A percentile compares a stretch with the other conserved stretches of the same genome.
These are phyloP conservation scores for Xylaria hypoxylon DNA, from an alignment of 2,329 filamentous ascomycete species.

Conservation along the genomic window DNA sequence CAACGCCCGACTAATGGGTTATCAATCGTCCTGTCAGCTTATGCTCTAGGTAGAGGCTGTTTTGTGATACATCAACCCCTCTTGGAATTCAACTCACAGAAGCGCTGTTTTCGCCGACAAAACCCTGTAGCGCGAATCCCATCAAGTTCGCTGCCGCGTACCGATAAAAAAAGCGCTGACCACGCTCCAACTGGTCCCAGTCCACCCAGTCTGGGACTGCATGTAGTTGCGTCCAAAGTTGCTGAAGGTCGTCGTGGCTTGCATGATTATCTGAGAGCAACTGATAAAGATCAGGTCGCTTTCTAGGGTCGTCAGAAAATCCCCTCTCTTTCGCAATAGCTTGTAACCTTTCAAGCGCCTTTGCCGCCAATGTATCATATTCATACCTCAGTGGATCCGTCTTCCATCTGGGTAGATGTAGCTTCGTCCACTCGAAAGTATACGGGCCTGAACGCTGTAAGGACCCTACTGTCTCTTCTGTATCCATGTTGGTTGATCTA, in stretches of 20 bases:
- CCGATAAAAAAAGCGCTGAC: constrained; percentile 73
- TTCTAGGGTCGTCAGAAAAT: constrained; percentile 31
- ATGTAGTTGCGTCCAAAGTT: constrained; percentile 69
- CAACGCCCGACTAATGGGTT: constrained; percentile 59
- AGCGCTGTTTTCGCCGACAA: constrained; percentile 56
- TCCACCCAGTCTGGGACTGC: constrained; percentile 74
- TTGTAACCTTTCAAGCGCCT: constrained; percentile 27
- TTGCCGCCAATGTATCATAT: constrained; percentile 24
- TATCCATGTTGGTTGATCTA: constrained; percentile 9
- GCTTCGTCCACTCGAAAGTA: constrained; percentile 26
- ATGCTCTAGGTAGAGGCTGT: background rate
- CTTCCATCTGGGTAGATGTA: constrained; percentile 37
- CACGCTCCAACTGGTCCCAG: constrained; percentile 73
- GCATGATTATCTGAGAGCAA: constrained; percentile 25
- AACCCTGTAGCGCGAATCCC: constrained; percentile 56
- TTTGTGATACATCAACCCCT: background rate
- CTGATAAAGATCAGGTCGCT: constrained; percentile 34
- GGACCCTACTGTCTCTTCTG: constrained; percentile 24
- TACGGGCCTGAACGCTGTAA: constrained; percentile 24
- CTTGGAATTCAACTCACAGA: constrained; percentile 50
- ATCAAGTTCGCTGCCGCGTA: constrained; percentile 72
- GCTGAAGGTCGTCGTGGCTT: constrained; percentile 15
- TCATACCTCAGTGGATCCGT: constrained; percentile 32
- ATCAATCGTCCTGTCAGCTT: background rate
- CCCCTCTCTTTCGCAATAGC: constrained; percentile 28